These are phyloP conservation scores for Protomyces pachydermus DNA, from an alignment of 1,139 yeast species.

Conservation along the genomic window DNA sequence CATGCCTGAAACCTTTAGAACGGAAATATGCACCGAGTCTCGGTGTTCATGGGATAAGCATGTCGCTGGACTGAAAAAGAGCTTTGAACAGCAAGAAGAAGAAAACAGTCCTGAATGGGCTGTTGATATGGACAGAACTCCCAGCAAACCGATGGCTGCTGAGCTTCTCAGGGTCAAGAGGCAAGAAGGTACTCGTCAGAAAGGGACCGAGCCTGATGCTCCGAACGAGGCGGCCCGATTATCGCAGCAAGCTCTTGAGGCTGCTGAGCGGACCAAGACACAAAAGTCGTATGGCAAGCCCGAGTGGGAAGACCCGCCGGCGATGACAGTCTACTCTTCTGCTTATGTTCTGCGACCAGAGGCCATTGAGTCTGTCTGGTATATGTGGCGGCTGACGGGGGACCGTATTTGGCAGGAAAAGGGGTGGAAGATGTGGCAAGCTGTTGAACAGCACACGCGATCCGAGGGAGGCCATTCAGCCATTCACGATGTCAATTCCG, in stretches of 20 bases:
- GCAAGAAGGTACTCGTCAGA: background rate
- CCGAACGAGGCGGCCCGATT: background rate
- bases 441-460: slow-evolving; percentile 47
- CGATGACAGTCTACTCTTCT: background rate
- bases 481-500: slow-evolving; percentile 50
- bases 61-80: background rate
- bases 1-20: slow-evolving; percentile 46
- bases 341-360: slow-evolving; percentile 66
- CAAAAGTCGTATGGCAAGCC: background rate
- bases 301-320: background rate
- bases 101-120: slow-evolving; percentile 1
- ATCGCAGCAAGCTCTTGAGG: background rate
- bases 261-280: background rate
- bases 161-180: background rate
- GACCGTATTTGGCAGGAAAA: slow-evolving; percentile 62
- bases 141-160: background rate
- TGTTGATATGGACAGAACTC: background rate
- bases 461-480: slow-evolving; percentile 46
- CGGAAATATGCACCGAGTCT: slow-evolving; percentile 35
- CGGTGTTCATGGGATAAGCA: slow-evolving; percentile 35
- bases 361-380: slow-evolving; percentile 68
- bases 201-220: background rate
- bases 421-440: slow-evolving; percentile 63
- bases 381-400: slow-evolving; percentile 69
- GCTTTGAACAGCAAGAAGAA: background rate